phyloP scores from a whole-genome alignment of 106 monocot species.

The Dendrobium catenatum region DNA sequence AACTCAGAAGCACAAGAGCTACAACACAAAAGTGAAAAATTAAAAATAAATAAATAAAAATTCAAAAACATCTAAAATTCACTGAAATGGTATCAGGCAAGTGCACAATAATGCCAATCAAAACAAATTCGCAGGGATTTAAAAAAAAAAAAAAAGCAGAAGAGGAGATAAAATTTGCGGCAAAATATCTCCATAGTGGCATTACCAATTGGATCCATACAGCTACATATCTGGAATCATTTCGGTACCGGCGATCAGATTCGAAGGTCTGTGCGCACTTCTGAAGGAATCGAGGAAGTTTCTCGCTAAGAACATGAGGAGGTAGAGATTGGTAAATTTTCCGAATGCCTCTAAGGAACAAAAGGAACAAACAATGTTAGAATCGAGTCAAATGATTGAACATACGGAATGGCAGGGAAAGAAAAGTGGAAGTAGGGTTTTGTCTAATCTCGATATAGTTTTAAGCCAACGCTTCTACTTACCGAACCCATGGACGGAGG shows the following conservation, averaged over 20 bases:
- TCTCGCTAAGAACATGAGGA: conserved; percentile 34
- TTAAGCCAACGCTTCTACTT: conserved; percentile 3
- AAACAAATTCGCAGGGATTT: neutral
- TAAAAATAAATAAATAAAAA: no score
- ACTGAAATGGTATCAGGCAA: neutral
- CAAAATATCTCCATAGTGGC: neutral
- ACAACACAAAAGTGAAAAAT: no score
- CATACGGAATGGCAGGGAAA: neutral
- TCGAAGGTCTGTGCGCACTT: conserved; percentile 82
- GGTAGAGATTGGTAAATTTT: conserved; percentile 53
- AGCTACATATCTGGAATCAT: conserved; percentile 68
- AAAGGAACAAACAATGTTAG: neutral
- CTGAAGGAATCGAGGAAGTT: conserved; percentile 97
- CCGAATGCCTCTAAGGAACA: conserved; percentile 51
- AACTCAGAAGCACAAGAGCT: no score
- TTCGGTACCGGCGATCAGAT: conserved; percentile 56
- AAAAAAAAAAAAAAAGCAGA: neutral
- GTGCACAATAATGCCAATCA: neutral
- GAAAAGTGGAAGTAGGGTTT: conserved; percentile 1
- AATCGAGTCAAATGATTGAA: neutral
- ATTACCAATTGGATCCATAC: conserved; percentile 91
- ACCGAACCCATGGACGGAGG: conserved; percentile 88
- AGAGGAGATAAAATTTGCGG: neutral
- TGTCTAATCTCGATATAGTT: neutral
- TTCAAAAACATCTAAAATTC: neutral